A percentile compares a stretch with the other conserved stretches of the same genome.
phyloP scores from a whole-genome alignment of 805 yeast species.

The Ogataea degrootiae region DNA sequence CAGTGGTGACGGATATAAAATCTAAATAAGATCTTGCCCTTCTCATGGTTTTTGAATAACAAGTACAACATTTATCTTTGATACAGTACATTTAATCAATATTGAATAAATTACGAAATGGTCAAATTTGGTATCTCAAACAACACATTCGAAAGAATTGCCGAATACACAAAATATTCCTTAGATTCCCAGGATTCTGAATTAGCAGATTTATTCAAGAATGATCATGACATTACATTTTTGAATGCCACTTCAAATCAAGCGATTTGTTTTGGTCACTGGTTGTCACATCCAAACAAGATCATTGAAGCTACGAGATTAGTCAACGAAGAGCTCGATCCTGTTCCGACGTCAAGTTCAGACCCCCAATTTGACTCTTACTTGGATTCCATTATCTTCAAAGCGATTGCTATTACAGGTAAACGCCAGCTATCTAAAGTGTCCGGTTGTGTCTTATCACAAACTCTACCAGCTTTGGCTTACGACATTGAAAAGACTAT shows the following conservation, averaged over 20 bases:
- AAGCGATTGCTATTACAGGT: slow-evolving; percentile 18
- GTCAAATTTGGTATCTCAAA: neutral
- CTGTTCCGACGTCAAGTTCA: slow-evolving; percentile 3
- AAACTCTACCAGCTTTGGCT: slow-evolving; percentile 10
- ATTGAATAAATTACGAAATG: neutral
- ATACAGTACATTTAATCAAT: too few relatives aligned
- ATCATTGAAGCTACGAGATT: slow-evolving; percentile 11
- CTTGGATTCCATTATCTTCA: slow-evolving; percentile 11
- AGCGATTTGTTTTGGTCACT: slow-evolving; percentile 15
- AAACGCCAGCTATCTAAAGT: slow-evolving; percentile 11
- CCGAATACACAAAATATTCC: slow-evolving; percentile 18
- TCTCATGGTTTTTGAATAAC: too few relatives aligned
- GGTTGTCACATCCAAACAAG: slow-evolving; percentile 13
- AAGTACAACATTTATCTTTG: too few relatives aligned
- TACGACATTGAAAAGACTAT: slow-evolving; percentile 19
- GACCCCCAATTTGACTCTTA: slow-evolving; percentile 3
- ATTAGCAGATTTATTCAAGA: slow-evolving; percentile 14
- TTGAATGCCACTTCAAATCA: slow-evolving; percentile 23
- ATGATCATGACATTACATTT: slow-evolving; percentile 4
- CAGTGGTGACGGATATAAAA: too few relatives aligned
- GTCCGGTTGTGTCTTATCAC: slow-evolving; percentile 18
- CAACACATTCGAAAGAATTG: slow-evolving; percentile 9
- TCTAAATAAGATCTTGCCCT: too few relatives aligned
- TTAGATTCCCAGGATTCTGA: slow-evolving; percentile 23
- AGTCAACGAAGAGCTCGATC: slow-evolving; percentile 2